Percentiles rank a stretch among this genome's conserved stretches.
phyloP scores from a whole-genome alignment of 345 rosid genomes.

The Ricinus communis region DNA sequence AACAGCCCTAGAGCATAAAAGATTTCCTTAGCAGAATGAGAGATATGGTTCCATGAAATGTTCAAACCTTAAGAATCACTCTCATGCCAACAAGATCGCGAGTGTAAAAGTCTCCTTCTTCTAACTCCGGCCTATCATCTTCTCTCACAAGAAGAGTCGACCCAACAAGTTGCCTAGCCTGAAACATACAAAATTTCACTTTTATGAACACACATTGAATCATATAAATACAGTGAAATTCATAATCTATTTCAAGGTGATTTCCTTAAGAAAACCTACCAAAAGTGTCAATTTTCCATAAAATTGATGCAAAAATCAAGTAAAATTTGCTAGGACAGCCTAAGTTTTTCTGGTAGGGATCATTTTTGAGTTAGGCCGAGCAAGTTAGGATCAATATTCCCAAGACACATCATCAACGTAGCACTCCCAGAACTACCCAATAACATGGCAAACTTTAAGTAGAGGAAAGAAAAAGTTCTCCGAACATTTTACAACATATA shows the following conservation, averaged over 20 bases:
- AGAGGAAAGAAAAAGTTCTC: too few species aligned
- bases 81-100: slow-evolving; percentile 89
- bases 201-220: slow-evolving; percentile 1
- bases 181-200: slow-evolving; percentile 17
- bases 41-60: slow-evolving; percentile 3
- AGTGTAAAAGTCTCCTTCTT: slow-evolving; percentile 74
- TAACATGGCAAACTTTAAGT: too few species aligned
- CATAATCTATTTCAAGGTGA: neutral
- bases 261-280: neutral
- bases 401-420: too few species aligned
- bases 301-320: too few species aligned
- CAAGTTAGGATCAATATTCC: too few species aligned
- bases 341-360: neutral
- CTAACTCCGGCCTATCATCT: slow-evolving; percentile 76
- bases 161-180: slow-evolving; percentile 87
- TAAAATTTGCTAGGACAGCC: neutral
- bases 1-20: neutral
- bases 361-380: neutral
- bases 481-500: too few species aligned
- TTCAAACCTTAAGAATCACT: slow-evolving; percentile 61
- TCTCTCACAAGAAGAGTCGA: slow-evolving; percentile 73
- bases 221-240: neutral
- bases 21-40: neutral
- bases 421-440: too few species aligned
- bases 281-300: neutral